These are phyloP conservation scores for Leucocoprinus birnbaumii DNA, from an alignment of 768 basidiomycete genomes.

Conservation along the genomic window DNA sequence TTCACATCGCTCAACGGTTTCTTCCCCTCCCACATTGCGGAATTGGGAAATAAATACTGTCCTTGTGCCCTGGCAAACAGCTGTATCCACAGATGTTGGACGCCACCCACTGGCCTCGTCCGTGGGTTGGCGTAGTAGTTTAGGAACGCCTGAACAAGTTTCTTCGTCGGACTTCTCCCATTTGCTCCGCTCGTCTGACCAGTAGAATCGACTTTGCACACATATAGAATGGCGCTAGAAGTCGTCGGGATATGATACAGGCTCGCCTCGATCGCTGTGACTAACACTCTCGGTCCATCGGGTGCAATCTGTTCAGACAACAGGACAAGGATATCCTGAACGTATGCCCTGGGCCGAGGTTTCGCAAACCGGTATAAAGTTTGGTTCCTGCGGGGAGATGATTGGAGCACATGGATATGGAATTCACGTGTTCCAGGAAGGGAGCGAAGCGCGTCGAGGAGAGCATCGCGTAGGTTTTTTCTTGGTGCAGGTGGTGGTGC, in stretches of 20 bases:
- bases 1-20: conserved; percentile 70
- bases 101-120: conserved; percentile 54
- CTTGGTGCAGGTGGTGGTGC: background rate
- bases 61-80: conserved; percentile 87
- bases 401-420: conserved; percentile 73
- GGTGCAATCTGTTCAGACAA: conserved; percentile 54
- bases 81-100: conserved; percentile 71
- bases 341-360: conserved; percentile 60
- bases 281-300: conserved; percentile 51
- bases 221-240: conserved; percentile 71
- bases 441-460: conserved; percentile 51
- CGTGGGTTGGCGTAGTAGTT: conserved; percentile 56
- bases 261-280: conserved; percentile 76
- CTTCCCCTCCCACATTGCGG: conserved; percentile 66
- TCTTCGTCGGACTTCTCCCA: conserved; percentile 63
- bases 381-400: conserved; percentile 63
- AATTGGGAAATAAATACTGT: conserved; percentile 95
- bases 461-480: conserved; percentile 50
- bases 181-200: conserved; percentile 50
- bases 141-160: conserved; percentile 67
- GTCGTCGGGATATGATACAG: conserved; percentile 75
- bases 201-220: conserved; percentile 94
- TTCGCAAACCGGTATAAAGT: conserved; percentile 74
- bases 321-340: conserved; percentile 78
- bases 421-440: conserved; percentile 70